Percentiles rank a stretch among this genome's conserved stretches.
Conservation (phyloP, 129 eudicot genomes). For the Centella asiatica region DNA sequence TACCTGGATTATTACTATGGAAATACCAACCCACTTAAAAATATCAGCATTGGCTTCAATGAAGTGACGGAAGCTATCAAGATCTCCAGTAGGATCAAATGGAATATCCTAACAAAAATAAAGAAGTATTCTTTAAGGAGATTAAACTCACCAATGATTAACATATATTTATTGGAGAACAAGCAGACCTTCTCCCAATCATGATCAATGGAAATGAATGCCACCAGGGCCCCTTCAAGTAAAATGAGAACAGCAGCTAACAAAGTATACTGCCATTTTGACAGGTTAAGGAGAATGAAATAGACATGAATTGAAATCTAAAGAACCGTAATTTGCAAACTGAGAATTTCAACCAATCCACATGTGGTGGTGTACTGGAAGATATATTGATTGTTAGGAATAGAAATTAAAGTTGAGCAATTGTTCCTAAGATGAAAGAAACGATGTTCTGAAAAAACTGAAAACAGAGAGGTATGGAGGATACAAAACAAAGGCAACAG, state of each 20-base stretch:
- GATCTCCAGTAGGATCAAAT: slow-evolving; percentile 74
- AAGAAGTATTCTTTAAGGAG: slow-evolving; percentile 8
- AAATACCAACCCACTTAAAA: slow-evolving; percentile 73
- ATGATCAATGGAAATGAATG: slow-evolving; percentile 69
- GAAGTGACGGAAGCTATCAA: slow-evolving; percentile 52
- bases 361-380: too few species aligned
- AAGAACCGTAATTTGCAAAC: neutral
- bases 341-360: neutral
- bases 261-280: slow-evolving; percentile 45
- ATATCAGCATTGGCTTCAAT: slow-evolving; percentile 56
- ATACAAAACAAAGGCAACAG: slow-evolving; percentile 92
- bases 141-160: slow-evolving; percentile 6
- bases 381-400: neutral
- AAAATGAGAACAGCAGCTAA: slow-evolving; percentile 47
- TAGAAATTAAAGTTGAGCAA: too few species aligned
- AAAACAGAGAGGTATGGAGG: slow-evolving; percentile 26
- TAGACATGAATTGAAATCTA: neutral
- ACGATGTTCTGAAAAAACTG: neutral
- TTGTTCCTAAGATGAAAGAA: too few species aligned
- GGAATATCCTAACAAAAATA: slow-evolving; percentile 54
- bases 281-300: slow-evolving; percentile 34
- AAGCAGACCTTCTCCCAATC: slow-evolving; percentile 68
- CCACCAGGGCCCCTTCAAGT: slow-evolving; percentile 59
- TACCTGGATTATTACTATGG: slow-evolving; percentile 62
- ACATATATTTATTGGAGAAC: neutral